A percentile compares a stretch with the other conserved stretches of the same genome.
phyloP scores from a whole-genome alignment of 192 early-diverging fungal species.

The Backusella parvicylindrica region DNA sequence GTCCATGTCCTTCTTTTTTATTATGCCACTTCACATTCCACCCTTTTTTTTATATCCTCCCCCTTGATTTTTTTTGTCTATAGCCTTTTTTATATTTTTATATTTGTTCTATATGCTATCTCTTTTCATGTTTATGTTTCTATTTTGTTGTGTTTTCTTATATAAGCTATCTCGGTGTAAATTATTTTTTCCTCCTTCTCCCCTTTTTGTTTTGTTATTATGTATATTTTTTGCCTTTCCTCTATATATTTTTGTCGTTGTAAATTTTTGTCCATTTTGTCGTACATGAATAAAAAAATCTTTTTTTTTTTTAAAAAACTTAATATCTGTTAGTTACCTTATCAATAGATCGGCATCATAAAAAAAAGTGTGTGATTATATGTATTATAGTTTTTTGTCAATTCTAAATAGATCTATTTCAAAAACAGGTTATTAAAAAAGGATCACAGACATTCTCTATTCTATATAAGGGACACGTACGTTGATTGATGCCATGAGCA shows the following conservation, averaged over 20 bases:
- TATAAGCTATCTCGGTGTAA: background rate
- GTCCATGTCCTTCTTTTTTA: background rate
- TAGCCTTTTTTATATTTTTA: background rate
- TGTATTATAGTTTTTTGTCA: background rate
- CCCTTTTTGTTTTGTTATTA: background rate
- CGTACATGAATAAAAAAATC: background rate
- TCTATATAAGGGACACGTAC: background rate
- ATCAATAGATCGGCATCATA: background rate
- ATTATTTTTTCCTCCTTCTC: background rate
- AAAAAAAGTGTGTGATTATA: background rate
- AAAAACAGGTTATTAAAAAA: constrained; percentile 3
- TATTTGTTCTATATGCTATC: constrained; percentile 1
- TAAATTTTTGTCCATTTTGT: constrained; percentile 3
- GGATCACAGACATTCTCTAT: background rate
- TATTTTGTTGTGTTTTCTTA: background rate
- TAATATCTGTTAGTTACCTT: background rate
- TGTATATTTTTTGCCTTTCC: background rate
- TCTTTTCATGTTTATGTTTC: background rate
- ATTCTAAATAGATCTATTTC: background rate
- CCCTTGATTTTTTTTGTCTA: background rate
- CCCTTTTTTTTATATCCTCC: background rate
- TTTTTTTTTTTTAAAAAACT: background rate
- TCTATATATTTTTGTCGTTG: background rate
- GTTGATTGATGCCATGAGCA: constrained; percentile 2
- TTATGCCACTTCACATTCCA: constrained; percentile 1